phyloP scores from a whole-genome alignment of 2,329 filamentous ascomycete genomes.

The Alternaria panax region DNA sequence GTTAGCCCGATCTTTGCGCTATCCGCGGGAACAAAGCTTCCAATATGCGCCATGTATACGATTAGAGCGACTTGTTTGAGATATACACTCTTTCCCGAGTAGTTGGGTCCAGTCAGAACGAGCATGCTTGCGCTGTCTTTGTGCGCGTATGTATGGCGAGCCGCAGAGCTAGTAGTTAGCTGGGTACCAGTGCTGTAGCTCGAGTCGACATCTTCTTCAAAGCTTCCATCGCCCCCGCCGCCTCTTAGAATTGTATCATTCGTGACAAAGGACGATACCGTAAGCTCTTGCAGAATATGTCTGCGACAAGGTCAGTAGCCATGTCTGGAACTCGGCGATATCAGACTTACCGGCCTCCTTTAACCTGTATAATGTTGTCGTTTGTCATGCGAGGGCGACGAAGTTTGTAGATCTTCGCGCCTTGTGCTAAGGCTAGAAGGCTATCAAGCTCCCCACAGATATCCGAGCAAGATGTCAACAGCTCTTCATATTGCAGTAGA shows the following conservation, averaged over 20 bases:
- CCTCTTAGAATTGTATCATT: slow-evolving; percentile 79
- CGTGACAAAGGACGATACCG: slow-evolving; percentile 79
- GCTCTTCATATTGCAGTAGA: slow-evolving; percentile 72
- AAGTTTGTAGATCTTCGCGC: slow-evolving; percentile 77
- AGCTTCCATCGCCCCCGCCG: slow-evolving; percentile 51
- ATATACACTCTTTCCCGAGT: slow-evolving; percentile 95
- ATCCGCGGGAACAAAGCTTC: slow-evolving; percentile 85
- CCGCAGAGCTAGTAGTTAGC: slow-evolving; percentile 10
- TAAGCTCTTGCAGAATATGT: slow-evolving; percentile 86
- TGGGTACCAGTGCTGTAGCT: neutral
- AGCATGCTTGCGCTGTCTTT: slow-evolving; percentile 68
- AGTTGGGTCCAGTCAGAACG: slow-evolving; percentile 90
- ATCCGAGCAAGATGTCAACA: slow-evolving; percentile 75
- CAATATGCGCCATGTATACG: slow-evolving; percentile 90
- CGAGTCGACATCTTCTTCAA: neutral
- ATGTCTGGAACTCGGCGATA: neutral
- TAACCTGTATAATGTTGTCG: slow-evolving; percentile 75
- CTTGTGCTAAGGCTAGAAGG: slow-evolving; percentile 78
- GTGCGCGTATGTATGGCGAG: slow-evolving; percentile 8
- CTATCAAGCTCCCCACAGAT: slow-evolving; percentile 87
- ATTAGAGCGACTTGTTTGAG: slow-evolving; percentile 92
- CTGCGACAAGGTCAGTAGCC: slow-evolving; percentile 40
- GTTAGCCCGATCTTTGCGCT: slow-evolving; percentile 82
- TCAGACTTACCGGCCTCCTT: slow-evolving; percentile 69
- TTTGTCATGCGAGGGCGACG: slow-evolving; percentile 72